Evolutionary conservation across 257 asterid genomes (phyloP), one percentile per base, ranked within the genome.

Genomic region (Nicotiana sylvestris): DNA sequence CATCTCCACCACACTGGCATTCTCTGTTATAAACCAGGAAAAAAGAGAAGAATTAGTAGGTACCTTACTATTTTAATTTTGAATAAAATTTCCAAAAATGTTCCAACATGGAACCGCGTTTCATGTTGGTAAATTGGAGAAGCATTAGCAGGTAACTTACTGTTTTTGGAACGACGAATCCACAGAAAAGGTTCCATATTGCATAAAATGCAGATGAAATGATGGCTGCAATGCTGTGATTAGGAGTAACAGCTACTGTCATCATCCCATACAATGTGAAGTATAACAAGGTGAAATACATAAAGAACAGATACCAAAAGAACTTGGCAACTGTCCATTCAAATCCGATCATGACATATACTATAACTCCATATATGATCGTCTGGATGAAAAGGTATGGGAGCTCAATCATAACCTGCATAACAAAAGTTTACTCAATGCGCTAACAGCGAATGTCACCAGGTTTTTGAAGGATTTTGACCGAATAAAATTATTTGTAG

Each of bases 1-100:
- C 98, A 94, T 65, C 90, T 85, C 98, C 98, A 94, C 98, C 97
- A 92, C 53, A 86, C 85, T 3, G 98, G 98, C 46, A 92, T 92
- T 84, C 97, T 92, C 98, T 94, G 94, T 77, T 25, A 30, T 56
- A 85, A 62, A 70, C 6, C 10, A 32, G 32, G 8, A 16, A 83
- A 76, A 27, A 25, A 25, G 5, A 68, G 3, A 11, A 43, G 27
- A 32, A 9, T 27, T 43, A 9, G 3, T 43, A 43, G 51, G 0
- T 43, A 9, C 2, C 51, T 43, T 43, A 2, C 12, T 9, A 43
- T 43, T 29, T 21, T 21, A 21, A 21, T 21, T 21, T 21, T 21
- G 21, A 21, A 21, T 21, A 21, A 21, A 21, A 21, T 21, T 21
- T 21, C 21, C 78, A 43, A 43, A 70, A 30, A 72, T 6, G 60